Conservation (phyloP, 805 yeast species). For the Teunomyces stri region DNA sequence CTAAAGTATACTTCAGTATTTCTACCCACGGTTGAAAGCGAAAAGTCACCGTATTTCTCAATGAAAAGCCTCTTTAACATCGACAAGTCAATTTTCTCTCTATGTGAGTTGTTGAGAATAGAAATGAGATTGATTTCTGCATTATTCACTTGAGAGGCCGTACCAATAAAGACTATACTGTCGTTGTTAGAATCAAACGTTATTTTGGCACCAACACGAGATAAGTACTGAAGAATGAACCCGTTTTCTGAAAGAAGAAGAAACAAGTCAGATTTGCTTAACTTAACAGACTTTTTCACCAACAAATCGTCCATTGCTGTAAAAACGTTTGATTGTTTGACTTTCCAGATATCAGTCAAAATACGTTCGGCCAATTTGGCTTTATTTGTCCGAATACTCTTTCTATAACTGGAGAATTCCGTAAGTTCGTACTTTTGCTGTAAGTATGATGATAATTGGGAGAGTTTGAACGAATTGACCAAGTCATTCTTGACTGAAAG, state of each 20-base stretch:
- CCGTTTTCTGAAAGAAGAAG: conserved; percentile 40
- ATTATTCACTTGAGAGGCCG: conserved; percentile 40
- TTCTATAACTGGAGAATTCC: conserved; percentile 5
- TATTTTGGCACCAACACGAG: conserved; percentile 41
- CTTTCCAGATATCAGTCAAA: conserved; percentile 34
- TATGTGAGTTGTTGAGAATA: conserved; percentile 24
- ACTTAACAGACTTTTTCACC: conserved; percentile 27
- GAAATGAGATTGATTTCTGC: conserved; percentile 40
- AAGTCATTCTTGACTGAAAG: conserved; percentile 7
- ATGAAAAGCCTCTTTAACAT: conserved; percentile 23
- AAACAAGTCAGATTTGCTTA: conserved; percentile 40
- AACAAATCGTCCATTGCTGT: conserved; percentile 31
- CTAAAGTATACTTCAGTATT: conserved; percentile 37
- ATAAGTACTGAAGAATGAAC: conserved; percentile 35
- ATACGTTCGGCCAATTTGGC: conserved; percentile 23
- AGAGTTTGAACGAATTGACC: conserved; percentile 10
- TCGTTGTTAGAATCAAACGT: conserved; percentile 28
- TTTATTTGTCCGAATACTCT: conserved; percentile 11
- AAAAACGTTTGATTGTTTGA: conserved; percentile 17
- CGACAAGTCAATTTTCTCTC: conserved; percentile 32
- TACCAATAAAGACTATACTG: conserved; percentile 38
- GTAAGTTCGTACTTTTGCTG: conserved; percentile 6
- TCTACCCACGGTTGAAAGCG: conserved; percentile 25
- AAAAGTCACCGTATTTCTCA: conserved; percentile 26
- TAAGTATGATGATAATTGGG: conserved; percentile 12